phyloP scores from a whole-genome alignment of 805 yeast genomes.

The Komagataella mondaviorum region DNA sequence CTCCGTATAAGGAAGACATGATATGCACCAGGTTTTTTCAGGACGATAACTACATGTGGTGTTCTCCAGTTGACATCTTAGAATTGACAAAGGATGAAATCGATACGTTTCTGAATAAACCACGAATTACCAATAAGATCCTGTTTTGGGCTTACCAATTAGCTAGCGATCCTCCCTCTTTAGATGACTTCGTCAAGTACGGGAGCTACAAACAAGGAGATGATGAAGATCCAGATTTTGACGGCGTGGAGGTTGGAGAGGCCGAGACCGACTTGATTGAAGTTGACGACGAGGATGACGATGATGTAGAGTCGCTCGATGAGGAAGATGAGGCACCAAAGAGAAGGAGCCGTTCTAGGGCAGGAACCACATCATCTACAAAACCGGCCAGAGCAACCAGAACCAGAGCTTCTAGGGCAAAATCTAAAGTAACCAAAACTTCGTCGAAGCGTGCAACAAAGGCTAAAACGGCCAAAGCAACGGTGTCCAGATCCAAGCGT shows the following conservation, averaged over 20 bases:
- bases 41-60: slow-evolving; percentile 13
- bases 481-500: background rate
- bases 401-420: background rate
- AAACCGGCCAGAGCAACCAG: background rate
- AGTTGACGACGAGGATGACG: slow-evolving; percentile 3
- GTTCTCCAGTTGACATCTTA: slow-evolving; percentile 30
- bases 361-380: background rate
- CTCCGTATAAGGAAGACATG: slow-evolving; percentile 1
- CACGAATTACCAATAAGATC: slow-evolving; percentile 5
- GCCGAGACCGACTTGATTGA: background rate
- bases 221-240: slow-evolving; percentile 3
- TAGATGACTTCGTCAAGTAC: slow-evolving; percentile 20
- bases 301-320: slow-evolving; percentile 4
- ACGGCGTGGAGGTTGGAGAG: background rate
- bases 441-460: background rate
- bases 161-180: slow-evolving; percentile 19
- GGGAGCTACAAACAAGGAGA: slow-evolving; percentile 5
- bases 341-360: background rate
- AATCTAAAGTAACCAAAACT: background rate
- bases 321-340: slow-evolving; percentile 6
- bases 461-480: background rate
- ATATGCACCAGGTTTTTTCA: slow-evolving; percentile 4
- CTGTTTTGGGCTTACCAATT: slow-evolving; percentile 7
- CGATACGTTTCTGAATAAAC: slow-evolving; percentile 7
- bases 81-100: slow-evolving; percentile 21